Conservation (phyloP, 805 yeast species). For the Metschnikowia kofuensis region DNA sequence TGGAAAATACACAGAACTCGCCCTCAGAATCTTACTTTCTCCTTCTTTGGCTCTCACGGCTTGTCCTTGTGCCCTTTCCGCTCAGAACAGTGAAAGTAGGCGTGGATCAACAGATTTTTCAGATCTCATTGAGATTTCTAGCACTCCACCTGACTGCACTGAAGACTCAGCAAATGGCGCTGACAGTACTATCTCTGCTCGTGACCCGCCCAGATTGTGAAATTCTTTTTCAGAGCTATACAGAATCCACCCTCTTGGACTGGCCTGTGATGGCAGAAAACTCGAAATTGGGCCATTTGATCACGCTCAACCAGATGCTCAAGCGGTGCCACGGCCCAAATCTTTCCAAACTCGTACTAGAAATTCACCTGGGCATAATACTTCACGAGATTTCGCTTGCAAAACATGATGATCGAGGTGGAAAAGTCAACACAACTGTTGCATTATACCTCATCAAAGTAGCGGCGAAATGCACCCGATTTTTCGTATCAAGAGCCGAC, state of each 20-base stretch:
- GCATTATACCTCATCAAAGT: conserved; percentile 33
- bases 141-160: conserved; percentile 42
- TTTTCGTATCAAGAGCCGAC: conserved; percentile 19
- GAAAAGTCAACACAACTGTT: conserved; percentile 16
- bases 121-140: conserved; percentile 31
- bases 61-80: conserved; percentile 73
- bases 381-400: conserved; percentile 6
- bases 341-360: background rate
- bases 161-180: conserved; percentile 55
- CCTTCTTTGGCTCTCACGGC: conserved; percentile 68
- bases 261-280: conserved; percentile 18
- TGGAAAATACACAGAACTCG: conserved; percentile 9
- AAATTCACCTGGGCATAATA: conserved; percentile 6
- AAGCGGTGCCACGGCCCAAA: conserved; percentile 19
- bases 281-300: conserved; percentile 36
- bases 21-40: conserved; percentile 37
- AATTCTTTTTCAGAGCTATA: conserved; percentile 18
- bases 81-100: conserved; percentile 37
- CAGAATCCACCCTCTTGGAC: conserved; percentile 2
- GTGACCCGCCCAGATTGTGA: conserved; percentile 49
- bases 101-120: conserved; percentile 35
- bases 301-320: conserved; percentile 38
- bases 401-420: background rate
- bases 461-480: conserved; percentile 35
- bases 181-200: conserved; percentile 50